Evolutionary conservation across 208 protist genomes (phyloP).

Genomic region (Polymyxa betae): DNA sequence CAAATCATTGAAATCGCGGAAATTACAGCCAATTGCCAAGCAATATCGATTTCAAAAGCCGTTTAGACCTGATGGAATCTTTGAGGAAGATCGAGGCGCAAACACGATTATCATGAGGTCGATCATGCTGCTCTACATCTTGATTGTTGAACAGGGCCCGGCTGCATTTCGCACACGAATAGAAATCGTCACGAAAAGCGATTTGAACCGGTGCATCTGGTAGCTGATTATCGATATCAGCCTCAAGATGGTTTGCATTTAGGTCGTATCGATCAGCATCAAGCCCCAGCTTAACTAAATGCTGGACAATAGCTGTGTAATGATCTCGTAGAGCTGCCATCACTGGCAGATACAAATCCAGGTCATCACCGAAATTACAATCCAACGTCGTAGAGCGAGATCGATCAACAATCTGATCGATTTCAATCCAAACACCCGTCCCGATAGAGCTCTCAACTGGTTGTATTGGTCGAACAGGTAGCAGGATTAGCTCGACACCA

Average conservation of each 20-base stretch:
- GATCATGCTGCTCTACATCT: neutral
- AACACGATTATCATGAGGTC: neutral
- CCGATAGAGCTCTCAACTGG: too few species aligned
- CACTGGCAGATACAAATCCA: neutral
- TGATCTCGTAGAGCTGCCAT: neutral
- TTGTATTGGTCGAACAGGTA: too few species aligned
- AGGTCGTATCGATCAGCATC: neutral
- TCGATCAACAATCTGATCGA: neutral
- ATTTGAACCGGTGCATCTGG: neutral
- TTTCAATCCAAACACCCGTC: neutral
- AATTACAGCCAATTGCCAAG: too few species aligned
- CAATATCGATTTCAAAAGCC: too few species aligned
- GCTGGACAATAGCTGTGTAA: neutral
- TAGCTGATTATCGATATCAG: neutral
- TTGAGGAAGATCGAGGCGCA: constrained; percentile 1
- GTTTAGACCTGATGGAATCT: neutral
- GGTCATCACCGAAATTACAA: neutral
- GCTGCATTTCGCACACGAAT: neutral
- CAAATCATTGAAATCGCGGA: too few species aligned
- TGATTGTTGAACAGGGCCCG: neutral
- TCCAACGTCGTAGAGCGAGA: neutral
- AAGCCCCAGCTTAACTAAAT: neutral
- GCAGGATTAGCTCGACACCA: too few species aligned
- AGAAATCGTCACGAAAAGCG: neutral
- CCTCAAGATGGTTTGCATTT: neutral